Evolutionary conservation across 2,329 filamentous ascomycete genomes (phyloP).

Genomic region (Sporothrix curviconia): DNA sequence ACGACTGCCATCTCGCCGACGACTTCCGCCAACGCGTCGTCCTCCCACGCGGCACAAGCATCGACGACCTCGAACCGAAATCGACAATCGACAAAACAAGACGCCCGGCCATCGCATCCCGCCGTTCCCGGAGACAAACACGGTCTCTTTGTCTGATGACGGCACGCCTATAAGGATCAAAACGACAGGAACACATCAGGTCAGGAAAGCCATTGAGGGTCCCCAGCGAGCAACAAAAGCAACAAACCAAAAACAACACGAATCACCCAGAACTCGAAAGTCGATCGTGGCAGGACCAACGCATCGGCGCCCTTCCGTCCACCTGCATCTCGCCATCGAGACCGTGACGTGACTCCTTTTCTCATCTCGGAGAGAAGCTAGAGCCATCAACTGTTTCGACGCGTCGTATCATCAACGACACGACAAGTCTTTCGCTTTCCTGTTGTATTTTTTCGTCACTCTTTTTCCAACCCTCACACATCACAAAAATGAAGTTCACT

Average conservation of each 20-base stretch:
- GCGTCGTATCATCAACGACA: background rate
- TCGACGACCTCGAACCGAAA: no score
- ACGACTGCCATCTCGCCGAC: background rate
- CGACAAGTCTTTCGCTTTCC: no score
- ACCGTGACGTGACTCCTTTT: background rate
- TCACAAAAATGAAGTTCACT: slow-evolving; percentile 16
- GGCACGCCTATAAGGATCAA: background rate
- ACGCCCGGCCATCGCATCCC: background rate
- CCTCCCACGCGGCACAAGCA: background rate
- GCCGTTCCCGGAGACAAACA: no score
- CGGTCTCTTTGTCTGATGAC: slow-evolving; percentile 3
- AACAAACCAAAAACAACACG: background rate
- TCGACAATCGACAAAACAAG: background rate
- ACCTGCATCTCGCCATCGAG: background rate
- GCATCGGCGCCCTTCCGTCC: background rate
- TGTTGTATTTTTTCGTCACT: no score
- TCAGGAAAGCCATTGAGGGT: background rate
- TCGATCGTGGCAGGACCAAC: slow-evolving; percentile 16
- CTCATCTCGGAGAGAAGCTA: no score
- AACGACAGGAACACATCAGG: background rate
- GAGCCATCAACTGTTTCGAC: background rate
- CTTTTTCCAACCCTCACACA: background rate
- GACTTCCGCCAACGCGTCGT: slow-evolving; percentile 3
- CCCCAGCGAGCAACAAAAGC: background rate
- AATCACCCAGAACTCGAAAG: background rate